Percentiles rank a stretch among this genome's conserved stretches.
These are phyloP conservation scores for Paramecium tetraurelia DNA, from an alignment of 73 alveolate genomes.

Conservation along the genomic window DNA sequence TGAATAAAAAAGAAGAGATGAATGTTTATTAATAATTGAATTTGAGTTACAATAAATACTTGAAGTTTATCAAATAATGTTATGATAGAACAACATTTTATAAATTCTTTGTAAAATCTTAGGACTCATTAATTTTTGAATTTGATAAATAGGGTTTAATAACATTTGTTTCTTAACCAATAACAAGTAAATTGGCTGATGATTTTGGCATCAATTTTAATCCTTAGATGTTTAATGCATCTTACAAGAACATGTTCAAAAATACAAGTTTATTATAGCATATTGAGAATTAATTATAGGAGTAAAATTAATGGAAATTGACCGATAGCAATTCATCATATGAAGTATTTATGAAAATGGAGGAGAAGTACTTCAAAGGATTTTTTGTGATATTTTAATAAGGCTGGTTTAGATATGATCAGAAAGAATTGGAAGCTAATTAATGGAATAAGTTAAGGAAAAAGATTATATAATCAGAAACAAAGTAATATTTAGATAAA, in stretches of 20 bases:
- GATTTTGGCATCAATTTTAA: background rate
- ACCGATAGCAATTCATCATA: background rate
- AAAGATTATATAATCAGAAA: background rate
- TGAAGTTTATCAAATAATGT: background rate
- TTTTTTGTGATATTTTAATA: background rate
- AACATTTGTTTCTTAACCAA: background rate
- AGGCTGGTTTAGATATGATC: conserved; percentile 30
- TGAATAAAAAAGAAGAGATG: background rate
- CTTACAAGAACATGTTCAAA: background rate
- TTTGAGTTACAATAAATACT: background rate
- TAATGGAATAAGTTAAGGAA: background rate
- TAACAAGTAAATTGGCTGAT: background rate
- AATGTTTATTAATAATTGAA: background rate
- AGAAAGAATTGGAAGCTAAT: background rate
- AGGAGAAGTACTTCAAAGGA: conserved; percentile 13
- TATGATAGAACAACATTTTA: conserved; percentile 42
- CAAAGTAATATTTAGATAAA: background rate
- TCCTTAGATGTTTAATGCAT: background rate
- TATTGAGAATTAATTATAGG: background rate
- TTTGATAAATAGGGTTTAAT: conserved; percentile 19
- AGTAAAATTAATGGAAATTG: background rate
- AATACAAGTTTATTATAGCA: background rate
- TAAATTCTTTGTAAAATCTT: conserved; percentile 18
- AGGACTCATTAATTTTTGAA: conserved; percentile 20
- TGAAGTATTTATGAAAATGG: conserved; percentile 41